Conservation (phyloP, 2,329 filamentous ascomycete species). For the Cercospora canescens region DNA sequence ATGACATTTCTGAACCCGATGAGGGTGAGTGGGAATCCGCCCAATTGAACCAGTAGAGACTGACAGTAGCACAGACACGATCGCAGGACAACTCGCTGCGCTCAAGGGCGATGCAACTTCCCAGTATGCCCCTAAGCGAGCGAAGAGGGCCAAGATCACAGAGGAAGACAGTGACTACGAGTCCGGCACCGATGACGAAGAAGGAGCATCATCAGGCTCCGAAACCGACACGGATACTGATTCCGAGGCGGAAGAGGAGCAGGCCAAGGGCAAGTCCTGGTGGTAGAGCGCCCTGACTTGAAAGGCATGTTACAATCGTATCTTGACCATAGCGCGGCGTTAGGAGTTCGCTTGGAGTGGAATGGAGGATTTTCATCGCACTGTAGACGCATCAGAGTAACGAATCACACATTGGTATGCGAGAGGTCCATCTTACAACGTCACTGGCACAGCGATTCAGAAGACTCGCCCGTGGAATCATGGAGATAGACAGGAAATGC, state of each 20-base stretch:
- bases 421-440: background rate
- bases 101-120: slow-evolving; percentile 36
- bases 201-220: slow-evolving; percentile 37
- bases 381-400: slow-evolving; percentile 5
- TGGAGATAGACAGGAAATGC: too few relatives aligned
- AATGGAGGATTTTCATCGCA: background rate
- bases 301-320: background rate
- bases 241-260: slow-evolving; percentile 65
- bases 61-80: slow-evolving; percentile 34
- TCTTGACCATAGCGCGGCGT: slow-evolving; percentile 12
- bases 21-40: slow-evolving; percentile 69
- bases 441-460: background rate
- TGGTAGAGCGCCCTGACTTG: background rate
- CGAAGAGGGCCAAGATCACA: slow-evolving; percentile 28
- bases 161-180: slow-evolving; percentile 41
- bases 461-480: too few relatives aligned
- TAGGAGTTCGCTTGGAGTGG: slow-evolving; percentile 1
- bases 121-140: slow-evolving; percentile 24
- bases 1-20: slow-evolving; percentile 96
- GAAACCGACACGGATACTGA: slow-evolving; percentile 71
- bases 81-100: slow-evolving; percentile 41
- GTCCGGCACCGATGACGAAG: slow-evolving; percentile 40
- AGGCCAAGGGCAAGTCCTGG: slow-evolving; percentile 16
- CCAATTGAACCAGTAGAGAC: slow-evolving; percentile 4
- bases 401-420: slow-evolving; percentile 1